Evolutionary conservation across 352 stramenopile species (phyloP).

Genomic region (Pythium rishiriense): DNA sequence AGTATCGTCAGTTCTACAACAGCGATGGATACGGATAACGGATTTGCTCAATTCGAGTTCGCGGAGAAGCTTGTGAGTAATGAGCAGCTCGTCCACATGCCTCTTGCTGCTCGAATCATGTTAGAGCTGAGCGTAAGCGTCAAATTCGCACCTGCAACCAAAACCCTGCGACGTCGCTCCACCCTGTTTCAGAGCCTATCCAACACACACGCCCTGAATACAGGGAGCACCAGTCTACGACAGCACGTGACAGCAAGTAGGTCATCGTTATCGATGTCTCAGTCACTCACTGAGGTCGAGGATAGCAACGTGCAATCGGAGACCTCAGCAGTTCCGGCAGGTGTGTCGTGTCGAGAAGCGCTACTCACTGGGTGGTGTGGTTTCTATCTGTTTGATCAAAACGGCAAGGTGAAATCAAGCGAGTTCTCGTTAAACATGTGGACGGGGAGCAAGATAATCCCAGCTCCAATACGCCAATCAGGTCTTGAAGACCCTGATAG

Average conservation of each 20-base stretch:
- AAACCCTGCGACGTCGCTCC: slow-evolving; percentile 5
- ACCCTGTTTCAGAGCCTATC: slow-evolving; percentile 16
- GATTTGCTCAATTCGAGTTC: slow-evolving; percentile 12
- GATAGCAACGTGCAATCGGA: background rate
- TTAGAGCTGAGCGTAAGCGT: slow-evolving; percentile 9
- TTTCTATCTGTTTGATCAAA: background rate
- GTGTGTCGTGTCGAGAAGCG: background rate
- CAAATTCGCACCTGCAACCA: background rate
- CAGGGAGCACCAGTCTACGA: background rate
- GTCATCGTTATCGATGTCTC: slow-evolving; percentile 9
- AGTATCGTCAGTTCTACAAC: slow-evolving; percentile 2
- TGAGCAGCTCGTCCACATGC: background rate
- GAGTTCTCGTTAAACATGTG: background rate
- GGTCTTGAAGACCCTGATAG: slow-evolving; percentile 4
- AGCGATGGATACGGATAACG: background rate
- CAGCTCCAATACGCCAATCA: background rate
- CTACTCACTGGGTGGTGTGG: slow-evolving; percentile 11
- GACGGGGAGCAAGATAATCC: background rate
- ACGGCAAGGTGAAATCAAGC: background rate
- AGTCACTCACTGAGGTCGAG: slow-evolving; percentile 8
- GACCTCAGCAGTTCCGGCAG: background rate
- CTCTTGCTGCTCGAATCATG: slow-evolving; percentile 10
- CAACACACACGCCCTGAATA: background rate
- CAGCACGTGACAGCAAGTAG: background rate
- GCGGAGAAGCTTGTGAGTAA: background rate